Evolutionary conservation across 768 basidiomycete species (phyloP), one percentile per base, ranked within the genome.

Genomic region (Kondoa subrosea): DNA sequence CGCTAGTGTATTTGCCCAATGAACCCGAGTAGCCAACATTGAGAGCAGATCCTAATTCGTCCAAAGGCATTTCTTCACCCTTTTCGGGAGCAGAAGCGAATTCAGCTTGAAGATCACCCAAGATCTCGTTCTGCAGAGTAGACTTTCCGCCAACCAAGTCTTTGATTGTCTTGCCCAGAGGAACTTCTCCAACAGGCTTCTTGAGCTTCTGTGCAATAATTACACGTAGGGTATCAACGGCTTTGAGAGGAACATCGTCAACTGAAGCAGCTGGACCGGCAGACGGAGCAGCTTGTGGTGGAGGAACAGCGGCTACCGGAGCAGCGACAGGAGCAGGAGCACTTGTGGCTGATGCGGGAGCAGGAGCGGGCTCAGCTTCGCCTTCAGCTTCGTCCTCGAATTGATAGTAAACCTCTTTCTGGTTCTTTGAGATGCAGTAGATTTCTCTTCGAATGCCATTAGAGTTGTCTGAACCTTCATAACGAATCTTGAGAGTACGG

Each of bases 121-220:
- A 80, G 70, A 99, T 96, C 77, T 99, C 95, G 77, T 99, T 99
- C 79, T 97, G 95, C 68, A 99, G 81, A 0, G 95, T 99, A 21
- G 93, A 97, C 79, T 99, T 99, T 71, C 95, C 95, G 31, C 91
- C 91, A 59, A 95, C 92, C 66, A 99, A 87, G 74, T 99, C 95
- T 78, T 99, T 97, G 81, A 99, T 91, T 0, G 91, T 87, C 78
- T 99, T 99, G 69, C 85, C 82, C 4, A 91, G 80, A 2, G 91
- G 89, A 67, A 97, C 81, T 74, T 97, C 95, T 62, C 86, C 83
- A 31, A 91, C 82, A 66, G 81, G 83, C 82, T 99, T 99, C 85
- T 99, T 99, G 75, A 99, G 80, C 79, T 99, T 99, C 80, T 99
- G 95, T 0, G 95, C 91, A 68, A 99, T 87, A 76, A 97, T 85